Conservation (phyloP, 2,329 filamentous ascomycete species). For the Metarhizium brunneum region DNA sequence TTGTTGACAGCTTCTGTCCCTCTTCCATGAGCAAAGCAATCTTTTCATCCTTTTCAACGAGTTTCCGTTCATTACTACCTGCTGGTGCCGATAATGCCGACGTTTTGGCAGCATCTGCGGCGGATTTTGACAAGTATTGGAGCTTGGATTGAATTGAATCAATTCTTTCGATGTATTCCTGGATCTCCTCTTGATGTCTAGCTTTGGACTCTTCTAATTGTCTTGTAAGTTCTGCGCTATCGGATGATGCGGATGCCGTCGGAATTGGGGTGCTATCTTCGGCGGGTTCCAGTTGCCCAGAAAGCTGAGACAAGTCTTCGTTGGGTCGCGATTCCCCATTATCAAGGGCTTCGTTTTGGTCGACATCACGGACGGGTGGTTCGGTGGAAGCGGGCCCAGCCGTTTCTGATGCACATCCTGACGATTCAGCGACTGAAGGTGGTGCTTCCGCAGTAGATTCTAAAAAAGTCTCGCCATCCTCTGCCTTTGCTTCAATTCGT, state of each 20-base stretch:
- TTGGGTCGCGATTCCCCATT: neutral
- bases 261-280: neutral
- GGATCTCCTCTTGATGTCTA: conserved; percentile 67
- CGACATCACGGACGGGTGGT: neutral
- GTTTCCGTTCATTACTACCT: conserved; percentile 63
- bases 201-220: conserved; percentile 17
- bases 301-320: neutral
- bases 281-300: neutral
- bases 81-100: conserved; percentile 51
- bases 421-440: neutral
- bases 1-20: conserved; percentile 77
- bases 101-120: conserved; percentile 64
- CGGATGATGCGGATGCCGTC: neutral
- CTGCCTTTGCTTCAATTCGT: conserved; percentile 3
- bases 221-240: conserved; percentile 6
- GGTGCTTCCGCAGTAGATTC: neutral
- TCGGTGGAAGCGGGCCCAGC: neutral
- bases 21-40: conserved; percentile 88
- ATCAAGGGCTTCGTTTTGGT: neutral
- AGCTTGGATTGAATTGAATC: conserved; percentile 89
- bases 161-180: conserved; percentile 77
- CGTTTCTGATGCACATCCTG: neutral
- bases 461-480: neutral
- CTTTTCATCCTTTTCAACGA: conserved; percentile 84
- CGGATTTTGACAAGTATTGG: conserved; percentile 75